Evolutionary conservation across 139 green algal species (phyloP).

Genomic region (Mesotaenium endlicherianum): DNA sequence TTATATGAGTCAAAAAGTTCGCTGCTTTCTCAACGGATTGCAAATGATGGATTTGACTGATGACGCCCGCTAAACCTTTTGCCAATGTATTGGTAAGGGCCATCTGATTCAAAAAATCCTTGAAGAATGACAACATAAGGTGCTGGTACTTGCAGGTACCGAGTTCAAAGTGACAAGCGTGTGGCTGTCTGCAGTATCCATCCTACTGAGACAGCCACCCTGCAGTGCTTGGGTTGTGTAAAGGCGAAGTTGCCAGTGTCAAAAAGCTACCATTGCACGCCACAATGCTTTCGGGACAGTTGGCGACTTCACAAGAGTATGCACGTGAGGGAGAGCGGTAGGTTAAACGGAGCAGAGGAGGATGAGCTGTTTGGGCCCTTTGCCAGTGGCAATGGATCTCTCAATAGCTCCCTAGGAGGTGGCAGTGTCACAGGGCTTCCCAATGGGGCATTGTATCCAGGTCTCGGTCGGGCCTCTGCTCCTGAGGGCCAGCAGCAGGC

Average conservation of each 20-base stretch:
- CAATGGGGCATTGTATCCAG: background rate
- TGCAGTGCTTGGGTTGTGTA: conserved; percentile 90
- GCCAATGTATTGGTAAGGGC: background rate
- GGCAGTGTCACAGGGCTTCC: background rate
- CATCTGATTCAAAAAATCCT: background rate
- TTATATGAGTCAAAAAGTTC: too few species aligned
- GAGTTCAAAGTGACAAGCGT: conserved; percentile 70
- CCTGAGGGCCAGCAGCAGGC: background rate
- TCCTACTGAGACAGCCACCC: conserved; percentile 73
- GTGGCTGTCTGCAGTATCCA: conserved; percentile 82
- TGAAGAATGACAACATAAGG: background rate
- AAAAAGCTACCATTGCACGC: conserved; percentile 86
- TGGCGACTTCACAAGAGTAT: conserved; percentile 88
- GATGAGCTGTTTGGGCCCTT: conserved; percentile 50
- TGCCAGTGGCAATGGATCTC: conserved; percentile 4
- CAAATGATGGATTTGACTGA: conserved; percentile 9
- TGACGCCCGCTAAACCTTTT: background rate
- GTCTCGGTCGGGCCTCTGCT: too few species aligned
- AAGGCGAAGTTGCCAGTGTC: conserved; percentile 66
- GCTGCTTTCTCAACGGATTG: too few species aligned
- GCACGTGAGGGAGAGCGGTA: conserved; percentile 55
- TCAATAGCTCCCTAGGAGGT: background rate
- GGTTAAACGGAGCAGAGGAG: conserved; percentile 27
- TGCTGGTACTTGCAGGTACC: conserved; percentile 65
- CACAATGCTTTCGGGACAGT: conserved; percentile 83